Base-by-base conservation (phyloP, 352 stramenopile species). In the Pythium rhizo-oryzae region DNA sequence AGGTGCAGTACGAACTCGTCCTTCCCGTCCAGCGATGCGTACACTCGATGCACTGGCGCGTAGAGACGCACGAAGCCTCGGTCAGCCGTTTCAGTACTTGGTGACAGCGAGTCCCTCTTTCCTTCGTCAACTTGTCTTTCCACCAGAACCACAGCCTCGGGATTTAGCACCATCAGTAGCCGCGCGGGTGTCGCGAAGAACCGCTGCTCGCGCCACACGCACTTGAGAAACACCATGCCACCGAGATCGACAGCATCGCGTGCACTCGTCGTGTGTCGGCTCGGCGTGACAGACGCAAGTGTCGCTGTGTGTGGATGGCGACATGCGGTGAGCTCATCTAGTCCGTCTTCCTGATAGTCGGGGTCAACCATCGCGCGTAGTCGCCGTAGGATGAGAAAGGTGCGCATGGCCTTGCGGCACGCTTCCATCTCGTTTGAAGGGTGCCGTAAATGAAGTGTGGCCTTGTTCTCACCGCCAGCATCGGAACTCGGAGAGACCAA, bases 191-290 rank as follows among this genome's bases (percentile, higher is more conserved):
- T 80, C 21, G 85, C 71, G 51, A 92, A 35, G 58, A 93, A 93
- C 7, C 85, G 84, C 58, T 93, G 85, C 55, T 93, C 85, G n/a
- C 85, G 79, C 74, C 84, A 93, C 23, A 88, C 81, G 60, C 85
- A 93, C 37, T 74, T 78, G 4, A 93, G 72, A 23, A 77, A 81
- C 3, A 92, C 85, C 83, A 93, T 91, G 13, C 85, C 85, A 8
- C 56, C 50, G 2, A 77, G 53, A 25, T 89, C 76, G 21, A 93
- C 58, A 0, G 51, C 58, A 39, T 73, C 65, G 0, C 46, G 55
- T 6, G 24, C 19, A 24, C 28, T 52, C 3, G n/a, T 61, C 8
- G 52, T 74, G 11, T 55, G 35, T 0, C 59, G 72, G 19, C 65
- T 73, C 1, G 62, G 74, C 0, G 68, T 62, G 23, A 65, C 69